Evolutionary conservation across 805 yeast species (phyloP).

Genomic region (Dipodascus geniculatus): DNA sequence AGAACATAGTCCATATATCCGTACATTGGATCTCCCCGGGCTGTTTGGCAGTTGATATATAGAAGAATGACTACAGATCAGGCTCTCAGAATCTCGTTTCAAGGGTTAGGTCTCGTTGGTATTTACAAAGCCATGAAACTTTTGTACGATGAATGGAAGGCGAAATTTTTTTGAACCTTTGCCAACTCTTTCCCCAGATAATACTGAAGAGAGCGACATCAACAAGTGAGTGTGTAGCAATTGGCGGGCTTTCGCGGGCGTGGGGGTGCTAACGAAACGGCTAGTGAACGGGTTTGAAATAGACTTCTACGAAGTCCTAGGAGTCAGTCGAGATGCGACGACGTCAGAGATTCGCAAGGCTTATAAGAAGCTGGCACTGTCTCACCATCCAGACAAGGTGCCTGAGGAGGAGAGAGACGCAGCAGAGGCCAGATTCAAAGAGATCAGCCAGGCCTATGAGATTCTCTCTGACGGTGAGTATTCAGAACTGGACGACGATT

Average conservation of each 20-base stretch:
- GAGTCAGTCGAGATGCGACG: slow-evolving; percentile 54
- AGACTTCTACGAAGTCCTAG: slow-evolving; percentile 52
- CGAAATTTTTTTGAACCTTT: neutral
- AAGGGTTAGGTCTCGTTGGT: neutral
- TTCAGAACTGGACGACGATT: neutral
- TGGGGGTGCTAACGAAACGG: neutral
- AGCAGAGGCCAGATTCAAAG: slow-evolving; percentile 74
- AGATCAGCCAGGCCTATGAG: slow-evolving; percentile 78
- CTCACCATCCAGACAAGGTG: slow-evolving; percentile 84
- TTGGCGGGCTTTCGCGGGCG: too few relatives aligned
- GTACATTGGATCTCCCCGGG: slow-evolving; percentile 48
- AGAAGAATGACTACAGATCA: neutral
- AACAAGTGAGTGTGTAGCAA: neutral
- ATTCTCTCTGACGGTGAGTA: slow-evolving; percentile 51
- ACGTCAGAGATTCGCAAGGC: slow-evolving; percentile 69
- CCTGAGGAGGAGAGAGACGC: slow-evolving; percentile 50
- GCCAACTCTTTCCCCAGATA: neutral
- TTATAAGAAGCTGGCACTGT: slow-evolving; percentile 71
- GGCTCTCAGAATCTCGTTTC: too few relatives aligned
- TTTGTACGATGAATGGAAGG: neutral
- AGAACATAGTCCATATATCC: slow-evolving; percentile 81
- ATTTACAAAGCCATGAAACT: neutral
- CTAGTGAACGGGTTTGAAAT: slow-evolving; percentile 4
- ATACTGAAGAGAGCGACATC: neutral
- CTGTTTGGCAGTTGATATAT: neutral